Conservation (phyloP, 2,329 filamentous ascomycete genomes). For the Plenodomus lindquistii region DNA sequence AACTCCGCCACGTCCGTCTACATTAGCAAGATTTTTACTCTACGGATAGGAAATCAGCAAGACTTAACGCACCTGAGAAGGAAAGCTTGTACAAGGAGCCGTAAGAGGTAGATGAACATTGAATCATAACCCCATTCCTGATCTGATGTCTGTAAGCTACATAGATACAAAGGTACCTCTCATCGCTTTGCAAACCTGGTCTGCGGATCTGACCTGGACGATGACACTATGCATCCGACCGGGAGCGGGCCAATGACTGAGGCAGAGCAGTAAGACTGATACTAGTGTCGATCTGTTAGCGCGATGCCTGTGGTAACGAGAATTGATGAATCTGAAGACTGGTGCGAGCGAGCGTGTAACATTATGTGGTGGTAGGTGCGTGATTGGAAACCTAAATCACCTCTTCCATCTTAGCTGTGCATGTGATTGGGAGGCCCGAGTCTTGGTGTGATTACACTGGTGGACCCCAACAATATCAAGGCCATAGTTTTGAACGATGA, state of each 20-base stretch:
- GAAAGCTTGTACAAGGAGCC: neutral
- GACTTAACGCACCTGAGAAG: neutral
- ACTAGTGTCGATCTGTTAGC: constrained; percentile 4
- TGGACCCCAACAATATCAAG: neutral
- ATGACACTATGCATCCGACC: constrained; percentile 7
- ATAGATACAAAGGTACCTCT: constrained; percentile 19
- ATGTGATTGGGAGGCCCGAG: neutral
- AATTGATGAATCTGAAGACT: constrained; percentile 3
- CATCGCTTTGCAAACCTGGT: constrained; percentile 20
- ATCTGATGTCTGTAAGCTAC: constrained; percentile 9
- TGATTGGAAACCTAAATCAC: constrained; percentile 12
- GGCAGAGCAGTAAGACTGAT: neutral
- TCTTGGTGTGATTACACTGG: constrained; percentile 1
- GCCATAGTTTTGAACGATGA: neutral
- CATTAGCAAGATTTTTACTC: neutral
- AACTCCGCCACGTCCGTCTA: neutral
- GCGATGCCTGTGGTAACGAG: constrained; percentile 1
- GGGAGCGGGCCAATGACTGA: neutral
- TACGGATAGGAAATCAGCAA: neutral
- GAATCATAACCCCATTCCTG: neutral
- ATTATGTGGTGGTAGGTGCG: constrained; percentile 15
- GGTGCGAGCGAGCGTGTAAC: constrained; percentile 15
- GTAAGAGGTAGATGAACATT: neutral
- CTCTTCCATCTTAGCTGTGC: neutral
- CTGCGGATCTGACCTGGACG: constrained; percentile 11